Evolutionary conservation across 331 rosid genomes (phyloP), one percentile per base, ranked within the genome.

Genomic region (Stylosanthes scabra): DNA sequence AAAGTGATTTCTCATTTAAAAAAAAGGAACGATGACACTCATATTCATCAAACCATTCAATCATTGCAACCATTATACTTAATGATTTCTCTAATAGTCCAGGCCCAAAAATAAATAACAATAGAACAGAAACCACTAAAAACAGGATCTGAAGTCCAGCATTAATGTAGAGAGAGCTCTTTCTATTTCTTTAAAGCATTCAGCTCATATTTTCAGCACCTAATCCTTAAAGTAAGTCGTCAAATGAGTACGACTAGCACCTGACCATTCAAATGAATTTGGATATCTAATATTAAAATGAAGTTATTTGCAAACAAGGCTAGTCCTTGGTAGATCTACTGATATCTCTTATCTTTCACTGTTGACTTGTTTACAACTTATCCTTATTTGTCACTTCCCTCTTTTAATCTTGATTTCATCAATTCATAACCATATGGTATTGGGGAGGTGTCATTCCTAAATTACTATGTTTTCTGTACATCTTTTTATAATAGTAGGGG

Each of bases 1-100:
- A 5, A 80, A 49, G 54, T 71, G 42, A 75, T 60, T 58, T 63
- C 28, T 46, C 8, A 1, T 8, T 31, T 3, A 29, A 20, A 31
- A 45, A 14, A 25, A 31, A 63, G 62, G 62, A 56, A 13, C 49
- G 41, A 50, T 20, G 8, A 74, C 57, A 27, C 66, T 58, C 41
- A 44, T 47, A 39, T 15, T 51, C 28, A 51, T 51, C 4, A 4
- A 15, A 47, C 28, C 59, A 29, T 66, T 29, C 31, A 20, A 49
- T 27, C 71, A 66, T 13, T 7, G 11, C 20, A 25, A 46, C 2
- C 40, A 66, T 12, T 66, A 31, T 31, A 31, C 37, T 25, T 11
- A n/a, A n/a, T 5, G 5, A 25, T 65, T 65, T 45, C 37, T 31
- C 4, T 31, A 31, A 31, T 3, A 6, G 58, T 57, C 37, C 65